These are phyloP conservation scores for Microdochium nivale DNA, from an alignment of 2,329 filamentous ascomycete genomes.

Conservation along the genomic window DNA sequence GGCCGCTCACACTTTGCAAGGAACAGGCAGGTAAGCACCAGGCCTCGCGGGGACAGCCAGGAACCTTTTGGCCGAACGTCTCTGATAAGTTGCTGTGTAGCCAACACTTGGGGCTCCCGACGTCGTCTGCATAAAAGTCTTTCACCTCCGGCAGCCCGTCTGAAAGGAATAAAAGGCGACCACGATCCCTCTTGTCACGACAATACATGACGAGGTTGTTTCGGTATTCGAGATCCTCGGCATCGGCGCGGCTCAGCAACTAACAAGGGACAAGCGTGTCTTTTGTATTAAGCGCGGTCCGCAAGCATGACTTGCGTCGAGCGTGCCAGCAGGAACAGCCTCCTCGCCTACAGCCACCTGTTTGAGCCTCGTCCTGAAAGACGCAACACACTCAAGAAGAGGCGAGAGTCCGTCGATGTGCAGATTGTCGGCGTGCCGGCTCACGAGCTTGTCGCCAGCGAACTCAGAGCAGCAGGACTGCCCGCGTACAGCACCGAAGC, in stretches of 20 bases:
- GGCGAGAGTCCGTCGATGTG: background rate
- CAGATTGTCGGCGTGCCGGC: background rate
- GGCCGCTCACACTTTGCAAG: background rate
- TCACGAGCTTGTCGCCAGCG: background rate
- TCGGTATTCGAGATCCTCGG: too few relatives aligned
- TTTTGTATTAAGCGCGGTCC: too few relatives aligned
- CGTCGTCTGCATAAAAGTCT: background rate
- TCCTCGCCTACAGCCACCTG: background rate
- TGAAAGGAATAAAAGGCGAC: background rate
- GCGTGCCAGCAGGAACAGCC: background rate
- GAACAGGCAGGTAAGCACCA: background rate
- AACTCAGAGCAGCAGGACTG: background rate
- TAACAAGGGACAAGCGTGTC: too few relatives aligned
- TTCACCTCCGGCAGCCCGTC: background rate
- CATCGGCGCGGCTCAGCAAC: too few relatives aligned
- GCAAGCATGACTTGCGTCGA: too few relatives aligned
- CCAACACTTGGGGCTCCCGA: background rate
- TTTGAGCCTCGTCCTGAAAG: background rate
- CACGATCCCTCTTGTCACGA: background rate
- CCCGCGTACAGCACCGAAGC: background rate
- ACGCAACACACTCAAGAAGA: background rate
- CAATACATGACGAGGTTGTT: too few relatives aligned
- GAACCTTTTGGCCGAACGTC: background rate
- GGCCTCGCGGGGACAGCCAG: background rate
- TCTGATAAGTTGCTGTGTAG: background rate